phyloP scores from a whole-genome alignment of 2,329 filamentous ascomycete genomes.

The Xylaria hypoxylon region DNA sequence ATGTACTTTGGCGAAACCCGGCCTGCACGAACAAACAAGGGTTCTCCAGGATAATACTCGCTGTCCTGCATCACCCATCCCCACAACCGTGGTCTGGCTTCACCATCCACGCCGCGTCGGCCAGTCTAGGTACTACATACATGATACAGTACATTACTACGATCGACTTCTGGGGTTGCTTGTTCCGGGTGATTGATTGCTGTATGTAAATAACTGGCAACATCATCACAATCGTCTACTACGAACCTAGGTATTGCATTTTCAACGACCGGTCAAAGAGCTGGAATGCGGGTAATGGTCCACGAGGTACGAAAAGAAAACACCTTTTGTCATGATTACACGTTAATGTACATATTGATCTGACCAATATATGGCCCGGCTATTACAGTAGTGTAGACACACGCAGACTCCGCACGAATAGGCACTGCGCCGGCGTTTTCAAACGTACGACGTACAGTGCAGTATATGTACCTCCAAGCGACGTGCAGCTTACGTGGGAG shows the following conservation, averaged over 20 bases:
- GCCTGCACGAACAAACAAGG: slow-evolving; percentile 35
- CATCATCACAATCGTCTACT: not conserved
- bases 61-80: slow-evolving; percentile 22
- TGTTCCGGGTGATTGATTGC: not conserved
- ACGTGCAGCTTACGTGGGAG: slow-evolving; percentile 22
- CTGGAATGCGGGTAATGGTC: slow-evolving; percentile 6
- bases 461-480: slow-evolving; percentile 17
- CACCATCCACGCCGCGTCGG: slow-evolving; percentile 11
- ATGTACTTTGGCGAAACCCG: slow-evolving; percentile 18
- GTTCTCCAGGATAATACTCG: slow-evolving; percentile 37
- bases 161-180: slow-evolving; percentile 2
- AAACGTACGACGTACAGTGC: slow-evolving; percentile 20
- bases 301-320: slow-evolving; percentile 18
- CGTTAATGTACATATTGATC: slow-evolving; percentile 18
- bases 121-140: not conserved
- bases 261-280: not conserved
- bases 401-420: slow-evolving; percentile 26
- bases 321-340: slow-evolving; percentile 10
- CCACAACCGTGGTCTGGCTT: slow-evolving; percentile 31
- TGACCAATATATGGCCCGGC: slow-evolving; percentile 27
- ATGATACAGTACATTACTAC: not conserved
- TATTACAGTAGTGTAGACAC: slow-evolving; percentile 11
- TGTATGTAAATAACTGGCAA: not conserved
- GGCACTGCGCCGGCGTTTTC: slow-evolving; percentile 7
- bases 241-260: not conserved